These are phyloP conservation scores for Lactarius akahatsu DNA, from an alignment of 768 basidiomycete species.

Conservation along the genomic window DNA sequence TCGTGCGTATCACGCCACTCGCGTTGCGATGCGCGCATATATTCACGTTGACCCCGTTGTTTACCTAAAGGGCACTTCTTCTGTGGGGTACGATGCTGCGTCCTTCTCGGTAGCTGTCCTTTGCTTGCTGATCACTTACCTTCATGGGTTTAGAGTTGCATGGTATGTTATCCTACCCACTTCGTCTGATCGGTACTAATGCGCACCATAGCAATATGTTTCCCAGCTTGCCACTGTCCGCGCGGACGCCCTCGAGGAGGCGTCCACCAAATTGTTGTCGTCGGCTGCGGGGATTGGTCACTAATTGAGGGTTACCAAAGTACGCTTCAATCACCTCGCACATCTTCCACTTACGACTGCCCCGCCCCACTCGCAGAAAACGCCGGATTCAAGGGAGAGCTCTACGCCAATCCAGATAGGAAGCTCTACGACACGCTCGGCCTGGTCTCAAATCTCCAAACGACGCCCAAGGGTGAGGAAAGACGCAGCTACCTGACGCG, in stretches of 20 bases:
- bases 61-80: conserved; percentile 25
- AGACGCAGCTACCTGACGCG: conserved; percentile 24
- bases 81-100: conserved; percentile 18
- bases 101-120: not conserved
- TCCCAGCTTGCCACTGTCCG: conserved; percentile 22
- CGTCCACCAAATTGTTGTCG: conserved; percentile 15
- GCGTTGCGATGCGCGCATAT: not conserved
- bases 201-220: conserved; percentile 25
- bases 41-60: not conserved
- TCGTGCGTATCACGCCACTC: conserved; percentile 12
- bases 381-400: conserved; percentile 22
- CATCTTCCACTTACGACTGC: not conserved
- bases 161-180: conserved; percentile 20
- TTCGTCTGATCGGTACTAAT: not conserved
- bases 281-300: conserved; percentile 28
- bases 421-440: conserved; percentile 25
- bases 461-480: conserved; percentile 19
- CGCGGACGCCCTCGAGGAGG: conserved; percentile 20
- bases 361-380: not conserved
- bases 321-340: not conserved
- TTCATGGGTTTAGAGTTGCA: conserved; percentile 10
- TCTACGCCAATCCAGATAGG: conserved; percentile 28
- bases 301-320: conserved; percentile 28
- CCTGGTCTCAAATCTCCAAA: conserved; percentile 24
- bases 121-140: not conserved